Conservation (phyloP, 352 stramenopile genomes). For the Pythium vanterpoolii region DNA sequence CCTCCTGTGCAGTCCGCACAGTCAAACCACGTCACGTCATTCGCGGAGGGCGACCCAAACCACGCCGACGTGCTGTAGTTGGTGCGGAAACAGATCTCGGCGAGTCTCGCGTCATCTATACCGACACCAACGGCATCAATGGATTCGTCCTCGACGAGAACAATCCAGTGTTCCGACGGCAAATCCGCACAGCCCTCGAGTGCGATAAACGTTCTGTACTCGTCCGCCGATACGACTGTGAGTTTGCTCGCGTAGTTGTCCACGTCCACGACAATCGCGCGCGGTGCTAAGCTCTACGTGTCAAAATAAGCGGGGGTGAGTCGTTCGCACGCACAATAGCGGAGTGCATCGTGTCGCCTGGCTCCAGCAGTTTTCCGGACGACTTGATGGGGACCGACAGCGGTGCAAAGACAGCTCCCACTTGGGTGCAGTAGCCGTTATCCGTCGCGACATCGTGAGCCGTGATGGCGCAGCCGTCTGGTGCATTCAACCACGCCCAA, state of each 20-base stretch:
- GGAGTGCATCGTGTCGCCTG: background rate
- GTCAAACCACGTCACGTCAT: background rate
- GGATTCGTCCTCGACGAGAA: conserved; percentile 2
- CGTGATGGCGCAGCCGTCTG: background rate
- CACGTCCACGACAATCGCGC: background rate
- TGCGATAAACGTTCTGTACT: background rate
- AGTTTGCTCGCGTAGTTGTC: background rate
- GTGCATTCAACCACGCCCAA: background rate
- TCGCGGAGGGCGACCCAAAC: background rate
- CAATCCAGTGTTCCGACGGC: background rate
- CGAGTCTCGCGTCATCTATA: background rate
- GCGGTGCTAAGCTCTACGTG: background rate
- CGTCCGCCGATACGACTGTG: background rate
- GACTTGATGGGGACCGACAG: background rate
- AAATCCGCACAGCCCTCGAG: background rate
- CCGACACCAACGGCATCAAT: background rate
- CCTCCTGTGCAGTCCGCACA: background rate
- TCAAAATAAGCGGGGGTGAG: background rate
- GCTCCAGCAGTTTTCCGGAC: background rate
- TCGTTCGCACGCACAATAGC: background rate
- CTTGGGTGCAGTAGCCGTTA: background rate
- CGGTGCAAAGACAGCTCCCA: background rate
- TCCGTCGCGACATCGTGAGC: background rate
- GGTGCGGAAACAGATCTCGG: background rate
- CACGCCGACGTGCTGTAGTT: background rate